Conservation (phyloP, 441 rosid genomes). For the Eugenia klotzschiana region DNA sequence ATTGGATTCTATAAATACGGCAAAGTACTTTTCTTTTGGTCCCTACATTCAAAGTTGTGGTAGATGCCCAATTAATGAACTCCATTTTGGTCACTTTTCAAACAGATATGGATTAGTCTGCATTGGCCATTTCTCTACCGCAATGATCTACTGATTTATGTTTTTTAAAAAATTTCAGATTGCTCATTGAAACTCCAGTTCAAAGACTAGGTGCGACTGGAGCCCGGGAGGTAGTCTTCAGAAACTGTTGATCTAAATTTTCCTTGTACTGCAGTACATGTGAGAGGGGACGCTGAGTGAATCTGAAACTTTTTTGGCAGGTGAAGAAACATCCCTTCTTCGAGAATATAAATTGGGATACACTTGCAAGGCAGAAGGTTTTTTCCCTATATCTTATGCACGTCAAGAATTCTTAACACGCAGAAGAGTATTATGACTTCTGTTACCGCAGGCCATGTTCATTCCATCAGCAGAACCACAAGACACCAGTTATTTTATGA, state of each 20-base stretch:
- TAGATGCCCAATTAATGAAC: neutral
- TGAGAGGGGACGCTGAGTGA: conserved; percentile 6
- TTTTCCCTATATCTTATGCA: neutral
- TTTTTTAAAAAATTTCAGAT: conserved; percentile 26
- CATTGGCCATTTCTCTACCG: neutral
- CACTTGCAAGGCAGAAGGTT: conserved; percentile 94
- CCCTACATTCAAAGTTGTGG: neutral
- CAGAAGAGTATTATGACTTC: neutral
- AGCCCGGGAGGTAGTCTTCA: conserved; percentile 64
- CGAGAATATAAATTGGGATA: conserved; percentile 84
- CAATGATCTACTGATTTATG: neutral
- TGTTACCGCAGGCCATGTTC: conserved; percentile 69
- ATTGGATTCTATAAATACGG: neutral
- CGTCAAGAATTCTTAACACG: neutral
- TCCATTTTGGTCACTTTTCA: neutral
- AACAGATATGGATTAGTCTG: neutral
- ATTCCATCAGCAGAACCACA: conserved; percentile 76
- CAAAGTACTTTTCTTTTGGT: neutral
- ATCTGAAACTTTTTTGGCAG: conserved; percentile 20
- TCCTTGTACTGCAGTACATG: neutral
- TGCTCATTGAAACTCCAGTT: conserved; percentile 72
- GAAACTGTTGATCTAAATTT: conserved; percentile 1
- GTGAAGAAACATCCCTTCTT: conserved; percentile 82
- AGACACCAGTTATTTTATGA: conserved; percentile 90
- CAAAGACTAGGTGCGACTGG: conserved; percentile 93